A percentile compares a stretch with the other conserved stretches of the same genome.
phyloP scores from a whole-genome alignment of 2,329 filamentous ascomycete species.

The Beauveria pseudobassiana region DNA sequence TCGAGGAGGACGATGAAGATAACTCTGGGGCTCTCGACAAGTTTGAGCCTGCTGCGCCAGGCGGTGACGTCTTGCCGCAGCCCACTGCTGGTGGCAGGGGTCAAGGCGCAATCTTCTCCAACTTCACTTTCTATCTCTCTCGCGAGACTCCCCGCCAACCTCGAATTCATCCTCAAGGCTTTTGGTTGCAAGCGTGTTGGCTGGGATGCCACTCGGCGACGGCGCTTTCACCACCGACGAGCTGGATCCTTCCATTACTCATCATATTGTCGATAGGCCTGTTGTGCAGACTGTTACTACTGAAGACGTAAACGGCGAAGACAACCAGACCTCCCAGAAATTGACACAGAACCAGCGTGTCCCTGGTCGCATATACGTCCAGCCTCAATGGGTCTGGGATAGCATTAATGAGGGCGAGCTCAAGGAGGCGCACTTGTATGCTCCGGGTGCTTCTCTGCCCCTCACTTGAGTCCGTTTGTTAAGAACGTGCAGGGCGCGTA shows the following conservation, averaged over 20 bases:
- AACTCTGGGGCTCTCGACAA: slow-evolving; percentile 69
- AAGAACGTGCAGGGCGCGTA: slow-evolving; percentile 81
- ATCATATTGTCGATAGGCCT: slow-evolving; percentile 92
- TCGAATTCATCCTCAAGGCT: slow-evolving; percentile 87
- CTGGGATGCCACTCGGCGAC: slow-evolving; percentile 83
- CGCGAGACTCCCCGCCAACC: slow-evolving; percentile 87
- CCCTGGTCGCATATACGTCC: slow-evolving; percentile 86
- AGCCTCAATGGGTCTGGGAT: slow-evolving; percentile 99
- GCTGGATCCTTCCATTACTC: slow-evolving; percentile 80
- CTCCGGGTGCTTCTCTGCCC: slow-evolving; percentile 84
- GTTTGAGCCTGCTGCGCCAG: slow-evolving; percentile 76
- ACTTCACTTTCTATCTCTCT: slow-evolving; percentile 86
- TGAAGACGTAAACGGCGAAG: slow-evolving; percentile 42
- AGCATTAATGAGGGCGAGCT: slow-evolving; percentile 88
- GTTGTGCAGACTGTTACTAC: slow-evolving; percentile 54
- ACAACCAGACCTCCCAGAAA: slow-evolving; percentile 56
- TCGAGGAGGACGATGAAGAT: slow-evolving; percentile 29
- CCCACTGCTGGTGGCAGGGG: slow-evolving; percentile 60
- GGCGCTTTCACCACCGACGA: slow-evolving; percentile 90
- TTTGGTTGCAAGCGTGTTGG: slow-evolving; percentile 95
- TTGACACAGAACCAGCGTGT: slow-evolving; percentile 61
- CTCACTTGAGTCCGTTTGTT: slow-evolving; percentile 94
- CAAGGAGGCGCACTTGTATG: slow-evolving; percentile 79
- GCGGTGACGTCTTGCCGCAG: slow-evolving; percentile 80
- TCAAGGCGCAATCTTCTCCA: slow-evolving; percentile 70